Percentiles rank a stretch among this genome's conserved stretches.
phyloP scores from a whole-genome alignment of 306 rosid genomes.

The Lathyrus oleraceus region DNA sequence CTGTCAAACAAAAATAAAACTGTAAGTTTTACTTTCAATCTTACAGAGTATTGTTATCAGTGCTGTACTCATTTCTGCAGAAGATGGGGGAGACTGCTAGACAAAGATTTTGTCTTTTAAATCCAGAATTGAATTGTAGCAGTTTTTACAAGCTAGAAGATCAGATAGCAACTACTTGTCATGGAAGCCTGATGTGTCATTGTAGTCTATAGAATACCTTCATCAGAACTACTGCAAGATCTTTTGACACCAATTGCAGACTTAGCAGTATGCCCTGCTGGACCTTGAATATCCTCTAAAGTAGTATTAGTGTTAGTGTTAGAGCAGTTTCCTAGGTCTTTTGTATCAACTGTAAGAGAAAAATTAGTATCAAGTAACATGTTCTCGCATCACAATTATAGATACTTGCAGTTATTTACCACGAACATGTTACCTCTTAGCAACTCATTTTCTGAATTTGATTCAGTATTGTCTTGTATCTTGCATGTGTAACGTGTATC shows the following conservation, averaged over 20 bases:
- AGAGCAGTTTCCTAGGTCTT: constrained; percentile 40
- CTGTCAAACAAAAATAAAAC: constrained; percentile 46
- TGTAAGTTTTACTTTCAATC: constrained; percentile 22
- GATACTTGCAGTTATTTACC: constrained; percentile 16
- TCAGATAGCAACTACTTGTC: constrained; percentile 24
- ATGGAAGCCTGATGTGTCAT: constrained; percentile 21
- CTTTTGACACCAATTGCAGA: constrained; percentile 67
- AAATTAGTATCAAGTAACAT: constrained; percentile 37
- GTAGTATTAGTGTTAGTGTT: constrained; percentile 25
- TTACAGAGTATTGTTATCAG: constrained; percentile 15
- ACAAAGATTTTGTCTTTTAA: constrained; percentile 23
- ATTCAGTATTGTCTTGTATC: constrained; percentile 38
- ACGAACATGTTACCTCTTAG: constrained; percentile 47
- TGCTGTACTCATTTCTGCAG: neutral
- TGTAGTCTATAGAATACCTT: constrained; percentile 50
- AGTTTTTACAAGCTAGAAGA: constrained; percentile 13
- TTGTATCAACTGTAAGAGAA: constrained; percentile 56
- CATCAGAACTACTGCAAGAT: constrained; percentile 56
- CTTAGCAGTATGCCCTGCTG: constrained; percentile 42
- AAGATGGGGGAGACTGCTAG: constrained; percentile 4
- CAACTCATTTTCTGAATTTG: constrained; percentile 46
- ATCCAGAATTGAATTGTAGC: constrained; percentile 11
- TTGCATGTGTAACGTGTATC: constrained; percentile 44
- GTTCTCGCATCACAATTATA: constrained; percentile 10
- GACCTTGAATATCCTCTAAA: constrained; percentile 39